These are phyloP conservation scores for Aspergillus alliaceus DNA, from an alignment of 2,329 filamentous ascomycete genomes.

Conservation along the genomic window DNA sequence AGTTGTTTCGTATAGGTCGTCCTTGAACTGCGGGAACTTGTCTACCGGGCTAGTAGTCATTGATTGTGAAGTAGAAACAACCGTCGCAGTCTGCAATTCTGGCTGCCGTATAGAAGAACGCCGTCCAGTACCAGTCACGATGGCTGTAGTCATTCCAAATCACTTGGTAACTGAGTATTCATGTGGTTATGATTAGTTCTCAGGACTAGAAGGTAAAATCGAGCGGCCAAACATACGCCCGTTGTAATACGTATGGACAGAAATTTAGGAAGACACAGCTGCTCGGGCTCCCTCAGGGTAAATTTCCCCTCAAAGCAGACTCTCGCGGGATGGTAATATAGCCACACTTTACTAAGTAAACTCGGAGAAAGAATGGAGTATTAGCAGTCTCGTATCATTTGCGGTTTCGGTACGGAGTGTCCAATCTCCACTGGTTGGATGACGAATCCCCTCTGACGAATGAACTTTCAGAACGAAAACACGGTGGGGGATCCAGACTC, in stretches of 20 bases:
- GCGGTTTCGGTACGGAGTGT: background rate
- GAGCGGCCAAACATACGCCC: background rate
- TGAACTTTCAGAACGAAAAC: slow-evolving; percentile 24
- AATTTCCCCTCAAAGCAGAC: background rate
- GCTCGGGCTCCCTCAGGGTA: background rate
- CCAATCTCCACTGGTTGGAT: slow-evolving; percentile 14
- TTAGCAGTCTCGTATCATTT: slow-evolving; percentile 8
- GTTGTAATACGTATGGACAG: background rate
- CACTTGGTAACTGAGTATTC: background rate
- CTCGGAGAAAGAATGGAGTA: background rate
- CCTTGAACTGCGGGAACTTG: slow-evolving; percentile 45
- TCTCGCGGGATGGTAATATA: background rate
- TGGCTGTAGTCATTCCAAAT: slow-evolving; percentile 41
- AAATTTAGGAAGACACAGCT: background rate
- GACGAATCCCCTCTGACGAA: slow-evolving; percentile 33
- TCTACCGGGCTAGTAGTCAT: slow-evolving; percentile 38
- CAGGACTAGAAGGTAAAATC: too few relatives aligned
- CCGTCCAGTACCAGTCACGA: slow-evolving; percentile 40
- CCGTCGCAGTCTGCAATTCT: slow-evolving; percentile 33
- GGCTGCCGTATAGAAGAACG: slow-evolving; percentile 39
- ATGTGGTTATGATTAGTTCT: background rate
- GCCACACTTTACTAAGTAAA: background rate
- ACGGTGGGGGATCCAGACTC: too few relatives aligned
- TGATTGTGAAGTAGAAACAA: slow-evolving; percentile 28
- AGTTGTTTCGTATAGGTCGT: slow-evolving; percentile 34